Conservation (phyloP, 257 asterid species). For the Coffea eugenioides region DNA sequence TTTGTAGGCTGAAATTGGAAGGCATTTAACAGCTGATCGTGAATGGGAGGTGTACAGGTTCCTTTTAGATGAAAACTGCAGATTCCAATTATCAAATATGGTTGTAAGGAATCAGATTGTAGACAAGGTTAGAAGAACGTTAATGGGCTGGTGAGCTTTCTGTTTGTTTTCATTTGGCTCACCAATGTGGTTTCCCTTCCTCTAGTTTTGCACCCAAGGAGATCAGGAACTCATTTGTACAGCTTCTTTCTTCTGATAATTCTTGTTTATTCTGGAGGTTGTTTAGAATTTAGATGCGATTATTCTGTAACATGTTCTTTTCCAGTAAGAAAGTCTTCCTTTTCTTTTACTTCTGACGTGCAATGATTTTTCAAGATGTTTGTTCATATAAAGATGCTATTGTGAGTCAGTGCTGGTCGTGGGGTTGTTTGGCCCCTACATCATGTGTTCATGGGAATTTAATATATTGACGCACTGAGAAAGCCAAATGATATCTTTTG, state of each 20-base stretch:
- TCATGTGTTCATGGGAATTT: background rate
- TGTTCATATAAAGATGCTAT: background rate
- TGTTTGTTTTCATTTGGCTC: background rate
- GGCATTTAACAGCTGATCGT: slow-evolving; percentile 57
- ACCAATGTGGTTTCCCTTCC: background rate
- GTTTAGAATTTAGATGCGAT: background rate
- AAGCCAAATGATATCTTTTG: background rate
- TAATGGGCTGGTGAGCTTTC: slow-evolving; percentile 82
- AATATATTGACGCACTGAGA: background rate
- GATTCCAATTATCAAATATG: slow-evolving; percentile 37
- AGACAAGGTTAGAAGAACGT: slow-evolving; percentile 67
- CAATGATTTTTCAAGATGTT: background rate
- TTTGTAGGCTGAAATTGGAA: slow-evolving; percentile 77
- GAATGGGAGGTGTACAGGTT: slow-evolving; percentile 89
- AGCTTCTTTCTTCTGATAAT: background rate
- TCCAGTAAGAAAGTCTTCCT: background rate
- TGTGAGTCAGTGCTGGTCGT: background rate
- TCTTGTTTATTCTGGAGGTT: background rate
- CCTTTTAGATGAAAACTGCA: slow-evolving; percentile 73
- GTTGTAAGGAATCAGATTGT: slow-evolving; percentile 59
- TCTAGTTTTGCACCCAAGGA: background rate
- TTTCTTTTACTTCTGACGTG: background rate
- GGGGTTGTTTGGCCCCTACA: background rate
- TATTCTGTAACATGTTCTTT: background rate
- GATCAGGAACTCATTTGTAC: slow-evolving; percentile 17